These are phyloP conservation scores for Calonectria leucothoes DNA, from an alignment of 2,329 filamentous ascomycete genomes.

Conservation along the genomic window DNA sequence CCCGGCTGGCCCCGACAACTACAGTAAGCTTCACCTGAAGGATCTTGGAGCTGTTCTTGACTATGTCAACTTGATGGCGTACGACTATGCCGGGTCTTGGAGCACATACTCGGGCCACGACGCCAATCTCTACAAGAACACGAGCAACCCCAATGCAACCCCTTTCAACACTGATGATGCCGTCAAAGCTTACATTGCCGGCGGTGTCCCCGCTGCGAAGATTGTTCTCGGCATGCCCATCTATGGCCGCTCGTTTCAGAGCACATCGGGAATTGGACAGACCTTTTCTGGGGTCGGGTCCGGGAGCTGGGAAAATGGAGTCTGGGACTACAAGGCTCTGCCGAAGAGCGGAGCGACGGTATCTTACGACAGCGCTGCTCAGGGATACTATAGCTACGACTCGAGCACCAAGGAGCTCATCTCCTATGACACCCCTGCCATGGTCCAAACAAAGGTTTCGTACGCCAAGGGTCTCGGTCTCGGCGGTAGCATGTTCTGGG, in stretches of 20 bases:
- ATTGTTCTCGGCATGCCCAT: conserved; percentile 83
- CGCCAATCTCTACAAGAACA: conserved; percentile 74
- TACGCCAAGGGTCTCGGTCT: conserved; percentile 73
- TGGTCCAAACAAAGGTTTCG: conserved; percentile 69
- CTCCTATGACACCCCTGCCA: conserved; percentile 74
- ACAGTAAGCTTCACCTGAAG: conserved; percentile 58
- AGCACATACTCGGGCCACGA: conserved; percentile 71
- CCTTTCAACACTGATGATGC: conserved; percentile 76
- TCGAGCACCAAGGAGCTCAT: conserved; percentile 69
- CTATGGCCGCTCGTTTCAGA: conserved; percentile 78
- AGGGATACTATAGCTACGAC: conserved; percentile 80
- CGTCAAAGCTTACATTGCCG: conserved; percentile 70
- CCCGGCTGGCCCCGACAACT: conserved; percentile 60
- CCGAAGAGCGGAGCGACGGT: conserved; percentile 71
- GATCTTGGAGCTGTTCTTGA: conserved; percentile 62
- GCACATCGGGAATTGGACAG: conserved; percentile 35
- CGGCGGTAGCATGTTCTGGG: conserved; percentile 89
- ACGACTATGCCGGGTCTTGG: conserved; percentile 80
- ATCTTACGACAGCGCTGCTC: conserved; percentile 64
- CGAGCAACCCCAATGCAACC: conserved; percentile 65
- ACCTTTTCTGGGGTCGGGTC: conserved; percentile 67
- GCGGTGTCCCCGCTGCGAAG: conserved; percentile 71
- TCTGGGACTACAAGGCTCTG: conserved; percentile 85
- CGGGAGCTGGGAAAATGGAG: conserved; percentile 78
- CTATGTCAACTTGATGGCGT: conserved; percentile 75